A percentile compares a stretch with the other conserved stretches of the same genome.
Evolutionary conservation across 768 basidiomycete species (phyloP).

Genomic region (Phlegmacium glaucopus): DNA sequence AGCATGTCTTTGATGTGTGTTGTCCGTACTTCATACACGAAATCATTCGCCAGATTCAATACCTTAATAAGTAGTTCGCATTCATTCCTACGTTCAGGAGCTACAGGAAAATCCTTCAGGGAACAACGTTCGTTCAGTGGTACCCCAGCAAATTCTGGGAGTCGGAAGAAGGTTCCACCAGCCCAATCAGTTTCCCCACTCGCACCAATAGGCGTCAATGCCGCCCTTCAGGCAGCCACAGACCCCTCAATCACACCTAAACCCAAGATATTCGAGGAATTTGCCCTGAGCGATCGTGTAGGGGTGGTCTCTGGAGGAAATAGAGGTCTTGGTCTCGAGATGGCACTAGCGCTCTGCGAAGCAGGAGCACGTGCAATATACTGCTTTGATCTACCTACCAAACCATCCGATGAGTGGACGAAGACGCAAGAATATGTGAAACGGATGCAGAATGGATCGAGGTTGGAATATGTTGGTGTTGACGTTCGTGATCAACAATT

Average conservation of each 20-base stretch:
- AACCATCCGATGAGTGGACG: constrained; percentile 56
- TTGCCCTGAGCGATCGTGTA: constrained; percentile 53
- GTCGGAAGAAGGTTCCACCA: constrained; percentile 9
- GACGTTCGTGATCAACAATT: constrained; percentile 64
- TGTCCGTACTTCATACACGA: no score
- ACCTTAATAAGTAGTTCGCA: no score
- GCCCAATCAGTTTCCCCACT: constrained; percentile 49
- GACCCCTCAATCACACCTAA: constrained; percentile 31
- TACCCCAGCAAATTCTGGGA: no score
- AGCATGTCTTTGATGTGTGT: no score
- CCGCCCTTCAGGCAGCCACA: constrained; percentile 44
- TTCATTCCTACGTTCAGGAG: no score
- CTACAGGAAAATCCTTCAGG: no score
- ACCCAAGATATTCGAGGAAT: constrained; percentile 58
- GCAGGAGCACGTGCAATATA: constrained; percentile 69
- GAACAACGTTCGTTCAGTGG: no score
- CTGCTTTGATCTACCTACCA: constrained; percentile 59
- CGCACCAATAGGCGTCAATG: constrained; percentile 60
- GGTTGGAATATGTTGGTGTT: constrained; percentile 57
- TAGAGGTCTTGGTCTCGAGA: constrained; percentile 78
- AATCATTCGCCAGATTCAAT: no score
- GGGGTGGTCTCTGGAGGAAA: constrained; percentile 64
- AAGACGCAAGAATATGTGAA: constrained; percentile 50
- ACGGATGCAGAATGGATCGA: constrained; percentile 37
- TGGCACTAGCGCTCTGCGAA: constrained; percentile 72